Percentiles rank a stretch among this genome's conserved stretches.
phyloP scores from a whole-genome alignment of 805 yeast genomes.

The Yarrowia keelungensis region DNA sequence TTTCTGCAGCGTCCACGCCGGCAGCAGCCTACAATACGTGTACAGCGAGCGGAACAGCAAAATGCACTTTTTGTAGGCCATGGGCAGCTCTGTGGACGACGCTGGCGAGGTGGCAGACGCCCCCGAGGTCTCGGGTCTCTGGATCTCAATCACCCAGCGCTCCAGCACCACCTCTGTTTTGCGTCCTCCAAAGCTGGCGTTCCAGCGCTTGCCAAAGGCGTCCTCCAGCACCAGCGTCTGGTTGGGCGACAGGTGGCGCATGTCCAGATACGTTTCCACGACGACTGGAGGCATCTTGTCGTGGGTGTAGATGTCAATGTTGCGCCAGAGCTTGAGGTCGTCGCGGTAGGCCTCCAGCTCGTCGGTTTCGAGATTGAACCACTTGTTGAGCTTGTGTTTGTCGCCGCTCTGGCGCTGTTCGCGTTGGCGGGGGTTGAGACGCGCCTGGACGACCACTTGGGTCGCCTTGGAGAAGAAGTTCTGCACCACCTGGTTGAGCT shows the following conservation, averaged over 20 bases:
- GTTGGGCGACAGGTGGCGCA: constrained; percentile 61
- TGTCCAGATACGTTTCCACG: constrained; percentile 80
- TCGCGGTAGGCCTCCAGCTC: constrained; percentile 56
- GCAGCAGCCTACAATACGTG: constrained; percentile 70
- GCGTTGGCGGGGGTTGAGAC: constrained; percentile 45
- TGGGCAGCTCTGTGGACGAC: constrained; percentile 60
- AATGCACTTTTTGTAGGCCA: constrained; percentile 75
- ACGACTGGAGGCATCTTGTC: constrained; percentile 76
- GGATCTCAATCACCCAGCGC: constrained; percentile 81
- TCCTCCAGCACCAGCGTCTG: constrained; percentile 68
- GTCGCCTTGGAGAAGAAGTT: constrained; percentile 54
- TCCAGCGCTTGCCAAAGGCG: constrained; percentile 54
- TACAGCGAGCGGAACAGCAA: constrained; percentile 76
- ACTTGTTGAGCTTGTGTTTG: constrained; percentile 45
- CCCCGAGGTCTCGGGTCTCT: constrained; percentile 2
- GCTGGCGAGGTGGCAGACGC: neutral
- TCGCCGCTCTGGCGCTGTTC: constrained; percentile 40
- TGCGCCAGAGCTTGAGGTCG: constrained; percentile 70
- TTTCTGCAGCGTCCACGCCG: constrained; percentile 67
- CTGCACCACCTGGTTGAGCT: constrained; percentile 49
- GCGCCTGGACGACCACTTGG: constrained; percentile 49
- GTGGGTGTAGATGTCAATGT: constrained; percentile 44
- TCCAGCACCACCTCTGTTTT: constrained; percentile 90
- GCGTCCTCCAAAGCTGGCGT: constrained; percentile 66
- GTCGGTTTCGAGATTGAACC: constrained; percentile 54